Percentiles rank a stretch among this genome's conserved stretches.
Conservation (phyloP, 2,329 filamentous ascomycete genomes). For the Clonostachys rhizophaga region DNA sequence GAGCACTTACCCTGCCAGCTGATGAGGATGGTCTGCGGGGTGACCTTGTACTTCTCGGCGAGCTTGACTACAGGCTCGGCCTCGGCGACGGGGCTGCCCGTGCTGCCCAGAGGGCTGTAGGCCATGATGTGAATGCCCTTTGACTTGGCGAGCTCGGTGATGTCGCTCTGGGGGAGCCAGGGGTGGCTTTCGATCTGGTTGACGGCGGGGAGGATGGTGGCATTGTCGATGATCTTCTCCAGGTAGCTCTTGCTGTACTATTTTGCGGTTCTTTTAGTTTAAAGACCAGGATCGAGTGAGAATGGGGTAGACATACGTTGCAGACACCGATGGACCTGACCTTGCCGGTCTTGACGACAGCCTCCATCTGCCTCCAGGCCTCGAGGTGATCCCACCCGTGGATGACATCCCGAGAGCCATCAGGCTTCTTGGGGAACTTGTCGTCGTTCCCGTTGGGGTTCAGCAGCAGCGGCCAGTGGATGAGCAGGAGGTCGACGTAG, state of each 20-base stretch:
- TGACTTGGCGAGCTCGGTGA: conserved; percentile 62
- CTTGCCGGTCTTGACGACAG: conserved; percentile 55
- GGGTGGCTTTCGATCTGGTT: conserved; percentile 76
- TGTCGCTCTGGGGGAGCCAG: conserved; percentile 65
- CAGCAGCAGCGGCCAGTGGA: conserved; percentile 82
- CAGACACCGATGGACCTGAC: conserved; percentile 48
- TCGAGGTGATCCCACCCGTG: conserved; percentile 65
- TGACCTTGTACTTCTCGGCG: conserved; percentile 58
- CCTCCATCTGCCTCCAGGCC: conserved; percentile 76
- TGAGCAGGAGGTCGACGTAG: conserved; percentile 76
- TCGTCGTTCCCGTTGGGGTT: conserved; percentile 74
- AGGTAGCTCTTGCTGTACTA: conserved; percentile 53
- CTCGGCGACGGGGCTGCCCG: conserved; percentile 59
- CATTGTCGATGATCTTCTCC: conserved; percentile 44
- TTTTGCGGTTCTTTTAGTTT: neutral
- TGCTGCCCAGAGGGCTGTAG: conserved; percentile 64
- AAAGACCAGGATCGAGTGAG: neutral
- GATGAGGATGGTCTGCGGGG: conserved; percentile 59
- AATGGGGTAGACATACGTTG: conserved; percentile 33
- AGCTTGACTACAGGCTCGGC: conserved; percentile 59
- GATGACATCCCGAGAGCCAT: conserved; percentile 72
- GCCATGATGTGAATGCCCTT: conserved; percentile 70
- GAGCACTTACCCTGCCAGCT: conserved; percentile 63
- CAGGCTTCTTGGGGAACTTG: conserved; percentile 67
- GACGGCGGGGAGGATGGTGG: conserved; percentile 55